phyloP scores from a whole-genome alignment of 345 rosid genomes.

The Bruguiera parviflora region DNA sequence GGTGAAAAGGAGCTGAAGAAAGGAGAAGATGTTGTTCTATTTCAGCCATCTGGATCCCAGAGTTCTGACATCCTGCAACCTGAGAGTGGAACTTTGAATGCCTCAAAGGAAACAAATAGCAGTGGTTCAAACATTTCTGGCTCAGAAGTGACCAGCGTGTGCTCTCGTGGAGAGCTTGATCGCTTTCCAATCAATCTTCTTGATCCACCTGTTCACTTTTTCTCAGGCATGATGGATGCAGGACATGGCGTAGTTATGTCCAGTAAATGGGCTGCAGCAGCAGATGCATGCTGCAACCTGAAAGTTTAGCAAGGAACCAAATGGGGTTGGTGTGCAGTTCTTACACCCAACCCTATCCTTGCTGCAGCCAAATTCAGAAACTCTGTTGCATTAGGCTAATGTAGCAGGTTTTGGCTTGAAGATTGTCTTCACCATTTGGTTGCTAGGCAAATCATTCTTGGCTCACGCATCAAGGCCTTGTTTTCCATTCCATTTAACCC shows the following conservation, averaged over 20 bases:
- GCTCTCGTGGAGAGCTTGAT: conserved; percentile 34
- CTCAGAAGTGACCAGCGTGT: conserved; percentile 79
- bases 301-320: conserved; percentile 39
- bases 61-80: conserved; percentile 79
- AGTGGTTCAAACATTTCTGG: conserved; percentile 45
- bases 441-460: conserved; percentile 98
- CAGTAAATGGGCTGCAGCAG: conserved; percentile 68
- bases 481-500: conserved; percentile 15
- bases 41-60: conserved; percentile 62
- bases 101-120: conserved; percentile 49
- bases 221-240: conserved; percentile 39
- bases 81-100: conserved; percentile 55
- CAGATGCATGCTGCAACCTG: conserved; percentile 55
- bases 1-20: conserved; percentile 36
- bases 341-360: conserved; percentile 23
- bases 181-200: conserved; percentile 36
- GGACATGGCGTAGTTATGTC: conserved; percentile 58
- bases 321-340: conserved; percentile 27
- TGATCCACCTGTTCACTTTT: conserved; percentile 35
- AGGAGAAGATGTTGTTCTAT: conserved; percentile 9
- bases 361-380: conserved; percentile 37
- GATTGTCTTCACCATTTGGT: conserved; percentile 42
- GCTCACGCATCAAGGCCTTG: conserved; percentile 41
- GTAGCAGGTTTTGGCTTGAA: conserved; percentile 12
- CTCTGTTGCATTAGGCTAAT: conserved; percentile 9